phyloP scores from a whole-genome alignment of 2,329 filamentous ascomycete genomes.

The Penicillium nordicum region DNA sequence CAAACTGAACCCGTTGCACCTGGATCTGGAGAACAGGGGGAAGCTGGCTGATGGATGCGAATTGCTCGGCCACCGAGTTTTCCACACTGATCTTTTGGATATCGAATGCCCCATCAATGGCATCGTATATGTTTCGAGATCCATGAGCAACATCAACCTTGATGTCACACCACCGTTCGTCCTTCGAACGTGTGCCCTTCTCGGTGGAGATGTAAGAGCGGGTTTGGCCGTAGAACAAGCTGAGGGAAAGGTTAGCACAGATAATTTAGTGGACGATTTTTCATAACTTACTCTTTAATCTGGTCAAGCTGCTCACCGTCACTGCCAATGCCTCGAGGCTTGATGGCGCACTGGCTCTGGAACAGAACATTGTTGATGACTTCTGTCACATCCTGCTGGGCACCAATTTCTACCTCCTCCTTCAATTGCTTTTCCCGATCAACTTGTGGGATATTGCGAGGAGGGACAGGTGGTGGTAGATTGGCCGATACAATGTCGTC shows the following conservation, averaged over 20 bases:
- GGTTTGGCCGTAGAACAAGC: constrained; percentile 51
- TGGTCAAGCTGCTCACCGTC: constrained; percentile 76
- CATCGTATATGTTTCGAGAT: constrained; percentile 70
- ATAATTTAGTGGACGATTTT: constrained; percentile 15
- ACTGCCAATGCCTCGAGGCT: constrained; percentile 61
- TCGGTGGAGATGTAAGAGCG: constrained; percentile 47
- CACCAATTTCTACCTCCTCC: constrained; percentile 55
- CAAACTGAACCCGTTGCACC: constrained; percentile 76
- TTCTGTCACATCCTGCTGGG: constrained; percentile 94
- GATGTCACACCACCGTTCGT: constrained; percentile 61
- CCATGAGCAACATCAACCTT: constrained; percentile 58
- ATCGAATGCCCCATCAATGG: constrained; percentile 82
- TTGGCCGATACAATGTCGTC: constrained; percentile 12
- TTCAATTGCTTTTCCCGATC: constrained; percentile 39
- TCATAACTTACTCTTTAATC: constrained; percentile 59
- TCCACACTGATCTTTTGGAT: constrained; percentile 69
- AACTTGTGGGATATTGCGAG: constrained; percentile 43
- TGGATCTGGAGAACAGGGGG: constrained; percentile 86
- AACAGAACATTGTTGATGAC: constrained; percentile 91
- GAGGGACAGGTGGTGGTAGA: constrained; percentile 58
- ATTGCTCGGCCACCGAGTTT: constrained; percentile 58
- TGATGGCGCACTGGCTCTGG: constrained; percentile 84
- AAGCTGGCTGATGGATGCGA: constrained; percentile 68
- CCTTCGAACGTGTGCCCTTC: constrained; percentile 47
- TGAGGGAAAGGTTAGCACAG: constrained; percentile 25